Evolutionary conservation across 352 stramenopile species (phyloP), one percentile per base, ranked within the genome.

Genomic region (Lagenidium giganteum): DNA sequence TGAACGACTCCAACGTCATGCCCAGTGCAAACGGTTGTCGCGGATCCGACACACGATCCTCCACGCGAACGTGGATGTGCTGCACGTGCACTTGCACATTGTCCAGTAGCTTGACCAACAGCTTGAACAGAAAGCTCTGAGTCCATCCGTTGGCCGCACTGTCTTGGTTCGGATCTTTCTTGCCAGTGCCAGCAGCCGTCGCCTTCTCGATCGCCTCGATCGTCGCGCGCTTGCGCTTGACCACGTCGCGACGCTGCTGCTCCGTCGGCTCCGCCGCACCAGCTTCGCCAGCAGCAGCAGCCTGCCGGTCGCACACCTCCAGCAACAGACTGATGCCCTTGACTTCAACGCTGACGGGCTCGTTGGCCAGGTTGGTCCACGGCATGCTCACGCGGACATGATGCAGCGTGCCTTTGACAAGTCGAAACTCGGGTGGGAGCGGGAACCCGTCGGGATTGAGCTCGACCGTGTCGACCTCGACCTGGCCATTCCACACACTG

Each of bases 401-500:
- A 20, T 84, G 80, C 43, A 93, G 61, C 41, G 73, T 88, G 32
- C 73, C 75, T 45, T 88, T 88, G 43, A 85, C 73, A 28, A 91
- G 60, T 14, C 60, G 67, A 24, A 88, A 47, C 51, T 85, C 74
- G 22, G 64, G 64, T n/a, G 80, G 63, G 47, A 93, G 56, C 28
- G 70, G 61, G 39, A 90, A 82, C 7, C 64, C 77, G 26, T 87
- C 76, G 3, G 78, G 77, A 53, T 83, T 71, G 22, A 89, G 58
- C 69, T 93, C 80, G 25, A 93, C 70, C 8, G 78, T 64, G 32
- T 89, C 77, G 31, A 93, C 64, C 63, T 90, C 74, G 50, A 93
- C 83, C 67, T 88, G 78, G 33, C 80, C 80, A 44, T 83, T 89
- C 80, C 80, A 93, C 9, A 93, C 70, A 56, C 72, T 87, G 64